Percentiles rank a stretch among this genome's conserved stretches.
Evolutionary conservation across 495 filamentous ascomycete species (phyloP).

Genomic region (Aspergillus carlsbadensis): DNA sequence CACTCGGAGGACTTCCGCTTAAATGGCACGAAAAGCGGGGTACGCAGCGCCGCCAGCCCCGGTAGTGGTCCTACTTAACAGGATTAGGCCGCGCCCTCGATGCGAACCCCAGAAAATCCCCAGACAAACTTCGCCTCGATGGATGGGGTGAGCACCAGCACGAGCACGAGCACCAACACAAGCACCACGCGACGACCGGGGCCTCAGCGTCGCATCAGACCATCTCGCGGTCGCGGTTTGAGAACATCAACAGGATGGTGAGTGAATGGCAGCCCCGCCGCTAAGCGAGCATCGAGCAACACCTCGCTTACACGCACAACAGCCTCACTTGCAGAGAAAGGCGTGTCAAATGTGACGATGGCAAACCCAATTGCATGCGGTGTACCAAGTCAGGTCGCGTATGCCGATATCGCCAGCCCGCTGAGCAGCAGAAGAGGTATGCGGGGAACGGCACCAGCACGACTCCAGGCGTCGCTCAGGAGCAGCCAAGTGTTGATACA

Average conservation of each 20-base stretch:
- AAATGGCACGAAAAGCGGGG: not conserved
- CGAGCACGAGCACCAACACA: not conserved
- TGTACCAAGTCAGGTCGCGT: constrained; percentile 6
- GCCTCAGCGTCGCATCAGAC: constrained; percentile 8
- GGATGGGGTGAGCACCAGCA: not conserved
- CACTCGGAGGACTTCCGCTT: too few species aligned
- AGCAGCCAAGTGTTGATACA: not conserved
- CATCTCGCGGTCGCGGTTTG: constrained; percentile 11
- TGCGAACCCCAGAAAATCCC: not conserved
- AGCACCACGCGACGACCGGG: not conserved
- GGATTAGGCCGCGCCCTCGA: not conserved
- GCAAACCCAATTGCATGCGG: constrained; percentile 9
- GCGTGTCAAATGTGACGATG: constrained; percentile 25
- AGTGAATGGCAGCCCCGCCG: not conserved
- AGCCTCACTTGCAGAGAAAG: constrained; percentile 24
- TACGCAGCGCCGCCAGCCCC: not conserved
- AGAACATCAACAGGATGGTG: constrained; percentile 14
- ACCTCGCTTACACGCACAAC: not conserved
- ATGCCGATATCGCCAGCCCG: constrained; percentile 1
- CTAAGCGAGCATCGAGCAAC: not conserved
- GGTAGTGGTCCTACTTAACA: not conserved
- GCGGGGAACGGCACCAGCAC: too few species aligned
- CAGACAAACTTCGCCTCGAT: not conserved
- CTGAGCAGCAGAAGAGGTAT: not conserved
- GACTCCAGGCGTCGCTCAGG: not conserved